Evolutionary conservation across 1,284 basidiomycete genomes (phyloP).

Genomic region (Salmacisia buchloeana): DNA sequence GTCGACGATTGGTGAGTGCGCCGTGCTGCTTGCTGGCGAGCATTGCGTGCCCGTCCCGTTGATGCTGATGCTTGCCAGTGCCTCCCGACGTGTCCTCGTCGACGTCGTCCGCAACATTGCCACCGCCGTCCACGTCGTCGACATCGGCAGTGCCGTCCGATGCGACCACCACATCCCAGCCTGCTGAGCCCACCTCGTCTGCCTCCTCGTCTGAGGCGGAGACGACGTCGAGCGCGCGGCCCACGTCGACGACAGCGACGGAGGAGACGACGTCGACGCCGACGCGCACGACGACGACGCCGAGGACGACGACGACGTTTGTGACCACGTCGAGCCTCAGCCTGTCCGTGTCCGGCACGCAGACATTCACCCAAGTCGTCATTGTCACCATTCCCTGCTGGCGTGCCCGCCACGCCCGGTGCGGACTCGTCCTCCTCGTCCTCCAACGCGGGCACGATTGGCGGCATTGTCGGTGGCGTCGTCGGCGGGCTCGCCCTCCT

Average conservation of each 20-base stretch:
- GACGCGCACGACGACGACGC: slow-evolving; percentile 6
- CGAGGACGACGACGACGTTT: slow-evolving; percentile 15
- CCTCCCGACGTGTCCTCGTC: neutral
- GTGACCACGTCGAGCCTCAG: slow-evolving; percentile 20
- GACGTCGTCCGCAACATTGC: neutral
- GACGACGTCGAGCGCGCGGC: neutral
- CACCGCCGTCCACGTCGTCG: neutral
- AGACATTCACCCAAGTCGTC: slow-evolving; percentile 21
- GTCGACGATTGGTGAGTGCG: neutral
- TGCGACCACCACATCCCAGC: neutral
- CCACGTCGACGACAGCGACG: neutral
- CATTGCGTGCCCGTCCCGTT: neutral
- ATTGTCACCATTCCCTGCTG: slow-evolving; percentile 25
- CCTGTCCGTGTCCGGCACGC: slow-evolving; percentile 20
- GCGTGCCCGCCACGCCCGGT: slow-evolving; percentile 19
- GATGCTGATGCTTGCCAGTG: neutral
- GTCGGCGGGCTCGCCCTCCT: slow-evolving; percentile 33
- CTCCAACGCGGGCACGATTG: slow-evolving; percentile 35
- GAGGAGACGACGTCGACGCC: neutral
- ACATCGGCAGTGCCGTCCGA: neutral
- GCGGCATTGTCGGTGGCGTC: slow-evolving; percentile 40
- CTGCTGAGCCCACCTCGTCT: neutral
- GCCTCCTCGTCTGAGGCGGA: neutral
- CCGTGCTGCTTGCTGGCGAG: neutral
- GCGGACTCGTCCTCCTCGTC: slow-evolving; percentile 20